phyloP scores from a whole-genome alignment of 1,284 basidiomycete species.

The Phellinidium pouzarii region DNA sequence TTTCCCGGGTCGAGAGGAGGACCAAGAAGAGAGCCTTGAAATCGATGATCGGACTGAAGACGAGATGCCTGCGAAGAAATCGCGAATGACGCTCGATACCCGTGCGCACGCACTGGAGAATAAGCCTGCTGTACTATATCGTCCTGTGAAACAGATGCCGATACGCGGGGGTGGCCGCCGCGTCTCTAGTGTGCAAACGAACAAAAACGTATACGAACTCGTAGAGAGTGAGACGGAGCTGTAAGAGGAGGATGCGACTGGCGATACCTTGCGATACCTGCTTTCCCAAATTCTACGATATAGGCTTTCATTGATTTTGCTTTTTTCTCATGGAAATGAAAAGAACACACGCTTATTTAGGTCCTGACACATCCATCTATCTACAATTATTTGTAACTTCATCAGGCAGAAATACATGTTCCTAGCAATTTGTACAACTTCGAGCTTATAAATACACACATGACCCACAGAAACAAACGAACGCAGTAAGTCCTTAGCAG shows the following conservation, averaged over 20 bases:
- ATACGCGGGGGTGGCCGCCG: neutral
- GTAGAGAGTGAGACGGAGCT: conserved; percentile 9
- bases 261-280: conserved; percentile 5
- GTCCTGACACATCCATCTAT: neutral
- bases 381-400: neutral
- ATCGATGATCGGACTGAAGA: neutral
- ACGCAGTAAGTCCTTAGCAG: neutral
- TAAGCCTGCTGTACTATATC: neutral
- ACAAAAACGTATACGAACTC: neutral
- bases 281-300: neutral
- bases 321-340: neutral
- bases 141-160: neutral
- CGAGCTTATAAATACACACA: neutral
- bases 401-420: neutral
- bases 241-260: conserved; percentile 2
- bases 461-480: neutral
- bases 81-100: neutral
- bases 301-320: conserved; percentile 1
- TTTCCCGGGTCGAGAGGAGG: no score
- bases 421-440: neutral
- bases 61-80: neutral
- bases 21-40: neutral
- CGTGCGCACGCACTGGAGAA: neutral
- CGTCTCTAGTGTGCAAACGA: neutral
- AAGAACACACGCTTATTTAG: neutral